Evolutionary conservation across 2,329 filamentous ascomycete species (phyloP), one percentile per base, ranked within the genome.

Genomic region (Rutstroemia sp.): DNA sequence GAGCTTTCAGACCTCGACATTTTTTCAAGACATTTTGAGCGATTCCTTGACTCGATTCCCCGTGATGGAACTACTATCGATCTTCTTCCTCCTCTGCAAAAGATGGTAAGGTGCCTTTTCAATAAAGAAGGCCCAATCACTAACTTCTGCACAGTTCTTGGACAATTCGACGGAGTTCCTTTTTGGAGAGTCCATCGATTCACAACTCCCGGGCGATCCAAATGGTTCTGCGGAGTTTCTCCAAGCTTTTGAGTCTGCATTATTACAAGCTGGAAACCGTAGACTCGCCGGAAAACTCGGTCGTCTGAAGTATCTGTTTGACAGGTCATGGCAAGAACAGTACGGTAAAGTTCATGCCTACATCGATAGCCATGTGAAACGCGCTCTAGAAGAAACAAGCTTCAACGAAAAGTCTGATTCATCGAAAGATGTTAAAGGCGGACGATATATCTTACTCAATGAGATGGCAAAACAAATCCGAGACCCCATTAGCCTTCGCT

Each of bases 221-320:
- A 17, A 17, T 21, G 17, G 17, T 4, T 45, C 41, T 21, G 17
- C 3, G 14, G 4, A 21, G 17, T 45, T 45, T 21, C 17, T 45
- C 16, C n/a, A 45, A 21, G 41, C 41, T 21, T 60, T 58, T 38
- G 50, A 58, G 9, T 25, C 51, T n/a, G 56, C 53, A 7, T 23
- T 60, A 2, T 21, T 5, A 17, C 49, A 41, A 0, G 56, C 54
- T 48, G 41, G 47, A 10, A 51, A 8, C 5, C 56, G 57, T 10
- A 48, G 37, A 7, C 47, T 54, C n/a, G 12, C 49, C 0, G 56
- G 57, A 14, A 54, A 25, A 27, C 49, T 58, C 34, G 17, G 17
- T 10, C 37, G 23, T n/a, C 58, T 56, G 16, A 5, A 57, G 2
- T 34, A 19, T 5, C 30, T 46, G 1, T 44, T 27, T 19, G 51